Evolutionary conservation across 2,329 filamentous ascomycete species (phyloP).

Genomic region (Plenodomus tracheiphilus): DNA sequence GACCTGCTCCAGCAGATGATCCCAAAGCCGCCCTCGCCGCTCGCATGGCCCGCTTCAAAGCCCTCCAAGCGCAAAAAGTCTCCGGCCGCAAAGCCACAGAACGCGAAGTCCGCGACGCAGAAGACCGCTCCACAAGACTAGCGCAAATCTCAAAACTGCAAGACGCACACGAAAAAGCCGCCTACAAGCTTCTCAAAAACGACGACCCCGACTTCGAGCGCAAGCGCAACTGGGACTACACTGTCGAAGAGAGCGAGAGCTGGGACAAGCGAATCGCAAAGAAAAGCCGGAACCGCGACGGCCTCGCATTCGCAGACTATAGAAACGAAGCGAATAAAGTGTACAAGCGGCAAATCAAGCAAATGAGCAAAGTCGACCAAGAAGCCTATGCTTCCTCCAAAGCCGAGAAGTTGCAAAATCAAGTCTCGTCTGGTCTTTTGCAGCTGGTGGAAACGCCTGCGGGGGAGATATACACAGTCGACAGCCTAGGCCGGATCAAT

Average conservation of each 20-base stretch:
- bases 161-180: slow-evolving; percentile 83
- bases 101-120: slow-evolving; percentile 41
- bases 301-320: slow-evolving; percentile 90
- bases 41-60: slow-evolving; percentile 76
- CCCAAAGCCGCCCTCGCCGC: slow-evolving; percentile 40
- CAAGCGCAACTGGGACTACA: slow-evolving; percentile 99
- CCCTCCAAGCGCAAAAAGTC: slow-evolving; percentile 72
- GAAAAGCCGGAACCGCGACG: slow-evolving; percentile 77
- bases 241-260: slow-evolving; percentile 85
- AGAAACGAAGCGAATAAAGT: slow-evolving; percentile 84
- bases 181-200: slow-evolving; percentile 90
- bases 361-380: slow-evolving; percentile 70
- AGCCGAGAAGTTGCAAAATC: slow-evolving; percentile 79
- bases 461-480: slow-evolving; percentile 84
- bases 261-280: slow-evolving; percentile 93
- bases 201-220: slow-evolving; percentile 95
- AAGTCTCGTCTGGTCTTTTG: slow-evolving; percentile 79
- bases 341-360: slow-evolving; percentile 86
- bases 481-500: slow-evolving; percentile 89
- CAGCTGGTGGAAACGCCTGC: slow-evolving; percentile 96
- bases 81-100: slow-evolving; percentile 66
- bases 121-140: slow-evolving; percentile 31
- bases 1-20: slow-evolving; percentile 13
- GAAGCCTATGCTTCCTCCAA: slow-evolving; percentile 88
- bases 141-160: slow-evolving; percentile 74